Percentiles rank a stretch among this genome's conserved stretches.
Evolutionary conservation across 2,329 filamentous ascomycete species (phyloP).

Genomic region (Ustulina deusta): DNA sequence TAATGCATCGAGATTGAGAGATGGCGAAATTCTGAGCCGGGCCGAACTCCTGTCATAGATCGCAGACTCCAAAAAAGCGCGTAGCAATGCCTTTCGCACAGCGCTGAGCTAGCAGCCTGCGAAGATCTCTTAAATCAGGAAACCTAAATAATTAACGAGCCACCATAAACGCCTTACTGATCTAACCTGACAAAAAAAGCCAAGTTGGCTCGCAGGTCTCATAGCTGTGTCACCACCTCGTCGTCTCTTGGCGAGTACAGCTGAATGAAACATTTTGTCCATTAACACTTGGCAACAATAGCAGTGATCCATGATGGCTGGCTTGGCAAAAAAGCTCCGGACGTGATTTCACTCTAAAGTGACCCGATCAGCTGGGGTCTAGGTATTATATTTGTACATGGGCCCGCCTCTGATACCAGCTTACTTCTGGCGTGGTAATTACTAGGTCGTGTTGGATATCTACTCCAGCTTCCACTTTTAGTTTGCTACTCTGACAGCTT

Average conservation of each 20-base stretch:
- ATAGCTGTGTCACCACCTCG: slow-evolving; percentile 11
- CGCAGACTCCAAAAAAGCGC: background rate
- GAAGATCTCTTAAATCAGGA: background rate
- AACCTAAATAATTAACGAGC: background rate
- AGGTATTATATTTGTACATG: background rate
- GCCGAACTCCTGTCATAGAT: background rate
- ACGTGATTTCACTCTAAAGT: background rate
- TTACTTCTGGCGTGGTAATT: too few relatives aligned
- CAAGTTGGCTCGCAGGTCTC: background rate
- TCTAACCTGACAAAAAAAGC: background rate
- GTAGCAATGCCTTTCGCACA: background rate
- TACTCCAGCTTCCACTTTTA: too few relatives aligned
- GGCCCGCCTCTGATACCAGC: too few relatives aligned
- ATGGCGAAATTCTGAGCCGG: background rate
- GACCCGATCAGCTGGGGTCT: background rate
- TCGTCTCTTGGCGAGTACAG: slow-evolving; percentile 37
- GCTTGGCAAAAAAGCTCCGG: slow-evolving; percentile 14
- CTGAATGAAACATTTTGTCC: slow-evolving; percentile 6
- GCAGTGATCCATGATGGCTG: background rate
- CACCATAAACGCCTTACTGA: background rate
- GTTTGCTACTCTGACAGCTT: too few relatives aligned
- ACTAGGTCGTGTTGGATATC: too few relatives aligned
- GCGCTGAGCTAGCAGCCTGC: background rate
- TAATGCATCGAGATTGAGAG: background rate
- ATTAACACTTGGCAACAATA: slow-evolving; percentile 18